phyloP scores from a whole-genome alignment of 83 land plant genomes.

The Isoetes engelmannii region DNA sequence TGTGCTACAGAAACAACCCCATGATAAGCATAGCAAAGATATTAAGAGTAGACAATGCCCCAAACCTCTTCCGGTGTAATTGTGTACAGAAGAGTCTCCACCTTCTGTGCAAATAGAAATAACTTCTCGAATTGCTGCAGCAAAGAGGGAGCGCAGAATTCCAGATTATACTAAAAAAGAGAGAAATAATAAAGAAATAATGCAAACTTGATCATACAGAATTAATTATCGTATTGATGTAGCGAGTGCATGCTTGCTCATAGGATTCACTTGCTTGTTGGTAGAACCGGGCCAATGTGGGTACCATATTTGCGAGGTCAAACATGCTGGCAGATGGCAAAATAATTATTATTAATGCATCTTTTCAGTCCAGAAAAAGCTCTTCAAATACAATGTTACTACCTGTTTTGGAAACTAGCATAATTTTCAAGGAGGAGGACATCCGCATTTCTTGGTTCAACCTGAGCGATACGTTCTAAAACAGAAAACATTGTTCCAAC shows the following conservation, averaged over 20 bases:
- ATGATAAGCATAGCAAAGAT: neutral
- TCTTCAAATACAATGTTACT: neutral
- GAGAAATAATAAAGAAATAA: neutral
- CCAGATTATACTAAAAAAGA: neutral
- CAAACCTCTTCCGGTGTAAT: slow-evolving; percentile 84
- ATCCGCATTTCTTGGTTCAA: slow-evolving; percentile 82
- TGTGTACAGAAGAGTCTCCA: slow-evolving; percentile 83
- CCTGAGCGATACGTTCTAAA: slow-evolving; percentile 78
- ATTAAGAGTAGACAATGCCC: neutral
- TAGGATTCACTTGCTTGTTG: slow-evolving; percentile 97
- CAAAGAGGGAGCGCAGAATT: too few relatives aligned
- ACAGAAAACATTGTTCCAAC: slow-evolving; percentile 91
- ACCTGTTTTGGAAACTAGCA: slow-evolving; percentile 98
- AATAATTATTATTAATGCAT: too few relatives aligned
- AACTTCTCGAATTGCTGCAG: slow-evolving; percentile 93
- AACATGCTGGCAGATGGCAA: slow-evolving; percentile 55
- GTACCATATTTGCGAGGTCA: slow-evolving; percentile 94
- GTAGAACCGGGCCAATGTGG: slow-evolving; percentile 86
- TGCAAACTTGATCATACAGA: slow-evolving; percentile 42
- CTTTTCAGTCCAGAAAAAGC: neutral
- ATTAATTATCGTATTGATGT: slow-evolving; percentile 79
- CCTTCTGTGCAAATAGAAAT: slow-evolving; percentile 76
- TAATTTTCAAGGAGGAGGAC: slow-evolving; percentile 90
- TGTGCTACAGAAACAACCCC: neutral
- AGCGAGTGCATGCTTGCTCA: slow-evolving; percentile 93